phyloP scores from a whole-genome alignment of 2,329 filamentous ascomycete species.

The Alternaria gansuensis region DNA sequence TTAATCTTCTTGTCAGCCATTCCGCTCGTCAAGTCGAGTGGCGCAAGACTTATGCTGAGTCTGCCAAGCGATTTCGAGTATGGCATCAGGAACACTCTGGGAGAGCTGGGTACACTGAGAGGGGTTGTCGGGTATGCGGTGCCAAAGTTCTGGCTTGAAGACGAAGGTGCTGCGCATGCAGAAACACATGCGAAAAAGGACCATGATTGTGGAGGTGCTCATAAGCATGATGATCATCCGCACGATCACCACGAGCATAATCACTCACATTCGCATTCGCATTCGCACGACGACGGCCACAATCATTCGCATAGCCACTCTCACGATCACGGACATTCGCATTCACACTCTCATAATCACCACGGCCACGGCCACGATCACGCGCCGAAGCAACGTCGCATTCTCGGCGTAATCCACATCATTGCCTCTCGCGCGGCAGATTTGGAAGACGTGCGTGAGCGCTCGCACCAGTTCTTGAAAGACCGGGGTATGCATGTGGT shows the following conservation, averaged over 20 bases:
- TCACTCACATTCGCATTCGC: slow-evolving; percentile 24
- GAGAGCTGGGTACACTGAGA: slow-evolving; percentile 80
- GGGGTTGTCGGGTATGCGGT: slow-evolving; percentile 87
- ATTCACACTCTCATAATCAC: slow-evolving; percentile 18
- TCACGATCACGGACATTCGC: slow-evolving; percentile 36
- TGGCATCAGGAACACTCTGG: slow-evolving; percentile 82
- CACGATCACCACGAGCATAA: slow-evolving; percentile 34
- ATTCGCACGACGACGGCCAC: slow-evolving; percentile 48
- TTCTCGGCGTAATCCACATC: slow-evolving; percentile 87
- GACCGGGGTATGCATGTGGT: slow-evolving; percentile 80
- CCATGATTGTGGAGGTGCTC: slow-evolving; percentile 39
- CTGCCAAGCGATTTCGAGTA: slow-evolving; percentile 89
- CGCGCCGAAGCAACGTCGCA: slow-evolving; percentile 53
- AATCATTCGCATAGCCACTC: slow-evolving; percentile 27
- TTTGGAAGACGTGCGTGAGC: slow-evolving; percentile 81
- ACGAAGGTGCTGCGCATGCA: slow-evolving; percentile 59
- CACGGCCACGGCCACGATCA: slow-evolving; percentile 50
- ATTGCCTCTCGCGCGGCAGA: slow-evolving; percentile 76
- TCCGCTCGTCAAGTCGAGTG: slow-evolving; percentile 85
- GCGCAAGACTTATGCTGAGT: slow-evolving; percentile 81
- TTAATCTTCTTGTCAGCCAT: slow-evolving; percentile 93
- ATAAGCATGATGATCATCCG: slow-evolving; percentile 37
- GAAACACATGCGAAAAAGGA: slow-evolving; percentile 55
- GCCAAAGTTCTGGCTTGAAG: slow-evolving; percentile 92
- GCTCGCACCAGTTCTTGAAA: slow-evolving; percentile 75